Percentiles rank a stretch among this genome's conserved stretches.
These are phyloP conservation scores for Beta corolliflora DNA, from an alignment of 179 eudicot genomes.

Conservation along the genomic window DNA sequence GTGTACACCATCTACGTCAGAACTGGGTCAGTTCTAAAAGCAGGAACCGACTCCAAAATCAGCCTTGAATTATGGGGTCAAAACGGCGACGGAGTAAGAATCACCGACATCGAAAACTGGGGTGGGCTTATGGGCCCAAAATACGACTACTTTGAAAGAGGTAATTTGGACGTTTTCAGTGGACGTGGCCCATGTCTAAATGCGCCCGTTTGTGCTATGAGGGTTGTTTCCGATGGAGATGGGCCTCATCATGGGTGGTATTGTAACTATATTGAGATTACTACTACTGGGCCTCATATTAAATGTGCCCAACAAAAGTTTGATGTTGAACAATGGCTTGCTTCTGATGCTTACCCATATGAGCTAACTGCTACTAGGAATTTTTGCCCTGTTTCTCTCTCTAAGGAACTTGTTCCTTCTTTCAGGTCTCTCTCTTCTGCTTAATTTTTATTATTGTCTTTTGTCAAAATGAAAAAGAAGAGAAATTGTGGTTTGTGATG, in stretches of 20 bases:
- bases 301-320: constrained; percentile 54
- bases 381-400: constrained; percentile 18
- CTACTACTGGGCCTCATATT: constrained; percentile 65
- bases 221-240: constrained; percentile 63
- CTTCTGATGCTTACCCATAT: constrained; percentile 62
- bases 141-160: constrained; percentile 73
- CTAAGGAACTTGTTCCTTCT: background rate
- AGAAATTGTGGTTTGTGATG: background rate
- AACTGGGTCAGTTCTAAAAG: constrained; percentile 68
- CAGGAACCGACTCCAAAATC: constrained; percentile 75
- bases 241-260: constrained; percentile 82
- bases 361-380: constrained; percentile 55
- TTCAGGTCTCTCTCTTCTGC: constrained; percentile 20
- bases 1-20: constrained; percentile 67
- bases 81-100: constrained; percentile 45
- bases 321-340: constrained; percentile 84
- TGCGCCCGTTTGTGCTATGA: constrained; percentile 54
- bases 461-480: background rate
- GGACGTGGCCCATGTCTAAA: constrained; percentile 69
- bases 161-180: constrained; percentile 77
- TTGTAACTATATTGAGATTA: constrained; percentile 77
- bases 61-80: constrained; percentile 45
- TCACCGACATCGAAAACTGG: constrained; percentile 58
- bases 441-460: background rate
- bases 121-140: constrained; percentile 76